A percentile compares a stretch with the other conserved stretches of the same genome.
These are phyloP conservation scores for Lizonia empirigonia DNA, from an alignment of 2,329 filamentous ascomycete species.

Conservation along the genomic window DNA sequence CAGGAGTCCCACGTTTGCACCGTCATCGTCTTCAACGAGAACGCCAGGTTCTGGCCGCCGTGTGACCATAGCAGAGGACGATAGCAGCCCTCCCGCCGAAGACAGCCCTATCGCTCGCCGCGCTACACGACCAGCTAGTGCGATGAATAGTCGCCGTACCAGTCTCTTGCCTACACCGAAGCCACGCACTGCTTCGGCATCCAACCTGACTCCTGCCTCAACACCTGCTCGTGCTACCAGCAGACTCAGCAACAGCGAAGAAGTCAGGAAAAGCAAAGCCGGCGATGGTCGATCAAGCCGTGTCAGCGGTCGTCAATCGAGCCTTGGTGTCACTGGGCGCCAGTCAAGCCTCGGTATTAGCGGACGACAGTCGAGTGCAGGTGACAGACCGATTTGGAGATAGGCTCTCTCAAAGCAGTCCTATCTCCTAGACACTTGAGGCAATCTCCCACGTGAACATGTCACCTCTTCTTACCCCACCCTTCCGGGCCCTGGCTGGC, in stretches of 20 bases:
- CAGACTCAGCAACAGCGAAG: conserved; percentile 32
- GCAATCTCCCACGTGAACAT: not conserved
- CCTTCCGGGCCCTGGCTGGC: conserved; percentile 7
- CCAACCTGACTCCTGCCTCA: conserved; percentile 20
- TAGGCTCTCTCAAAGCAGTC: conserved; percentile 24
- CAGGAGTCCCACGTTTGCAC: conserved; percentile 24
- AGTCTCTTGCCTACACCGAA: conserved; percentile 40
- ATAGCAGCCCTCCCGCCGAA: conserved; percentile 27
- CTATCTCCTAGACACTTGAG: conserved; percentile 13
- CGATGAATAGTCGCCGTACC: conserved; percentile 36
- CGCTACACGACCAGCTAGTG: conserved; percentile 36
- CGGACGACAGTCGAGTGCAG: conserved; percentile 25
- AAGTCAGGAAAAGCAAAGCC: conserved; percentile 30
- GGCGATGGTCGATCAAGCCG: conserved; percentile 33
- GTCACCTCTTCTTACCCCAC: not conserved
- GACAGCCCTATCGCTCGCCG: conserved; percentile 40
- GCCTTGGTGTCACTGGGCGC: conserved; percentile 18
- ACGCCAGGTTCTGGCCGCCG: conserved; percentile 37
- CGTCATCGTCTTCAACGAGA: conserved; percentile 24
- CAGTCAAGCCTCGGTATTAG: conserved; percentile 25
- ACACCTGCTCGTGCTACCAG: conserved; percentile 30
- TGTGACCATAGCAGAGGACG: conserved; percentile 28
- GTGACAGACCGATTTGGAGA: conserved; percentile 33
- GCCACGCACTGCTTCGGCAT: conserved; percentile 31
- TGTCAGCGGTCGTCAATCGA: conserved; percentile 32